A percentile compares a stretch with the other conserved stretches of the same genome.
phyloP scores from a whole-genome alignment of 805 yeast genomes.

The Hemisphaericaspora nanyangensis region DNA sequence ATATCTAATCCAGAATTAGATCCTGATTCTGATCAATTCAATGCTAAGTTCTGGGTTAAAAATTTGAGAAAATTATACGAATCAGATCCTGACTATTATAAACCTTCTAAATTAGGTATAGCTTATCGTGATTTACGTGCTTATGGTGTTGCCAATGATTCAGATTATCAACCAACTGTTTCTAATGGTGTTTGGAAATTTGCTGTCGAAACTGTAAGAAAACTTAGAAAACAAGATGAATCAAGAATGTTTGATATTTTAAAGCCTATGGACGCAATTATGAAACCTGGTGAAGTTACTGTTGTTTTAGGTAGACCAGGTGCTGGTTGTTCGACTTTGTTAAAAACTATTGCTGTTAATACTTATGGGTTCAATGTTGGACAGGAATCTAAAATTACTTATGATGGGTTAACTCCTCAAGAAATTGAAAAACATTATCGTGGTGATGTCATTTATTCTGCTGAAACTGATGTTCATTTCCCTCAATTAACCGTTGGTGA shows the following conservation, averaged over 20 bases:
- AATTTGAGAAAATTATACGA: constrained; percentile 52
- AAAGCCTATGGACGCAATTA: constrained; percentile 32
- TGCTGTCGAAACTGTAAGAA: constrained; percentile 13
- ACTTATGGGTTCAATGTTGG: constrained; percentile 37
- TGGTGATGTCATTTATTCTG: constrained; percentile 41
- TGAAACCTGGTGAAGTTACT: constrained; percentile 37
- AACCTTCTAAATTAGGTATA: constrained; percentile 57
- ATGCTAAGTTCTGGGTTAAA: constrained; percentile 64
- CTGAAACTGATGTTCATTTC: constrained; percentile 56
- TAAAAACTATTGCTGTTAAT: constrained; percentile 35
- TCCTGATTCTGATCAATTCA: constrained; percentile 57
- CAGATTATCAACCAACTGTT: constrained; percentile 63
- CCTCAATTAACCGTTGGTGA: constrained; percentile 55
- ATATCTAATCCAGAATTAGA: constrained; percentile 43
- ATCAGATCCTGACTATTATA: constrained; percentile 59
- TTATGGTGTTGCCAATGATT: constrained; percentile 62
- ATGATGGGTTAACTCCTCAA: constrained; percentile 29
- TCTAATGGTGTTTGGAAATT: constrained; percentile 36
- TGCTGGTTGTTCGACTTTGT: constrained; percentile 38
- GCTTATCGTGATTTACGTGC: constrained; percentile 58
- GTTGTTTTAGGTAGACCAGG: constrained; percentile 42
- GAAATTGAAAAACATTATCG: constrained; percentile 28
- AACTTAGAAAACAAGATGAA: constrained; percentile 17
- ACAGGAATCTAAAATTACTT: constrained; percentile 26
- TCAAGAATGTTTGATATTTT: constrained; percentile 28